Percentiles rank a stretch among this genome's conserved stretches.
Evolutionary conservation across 129 eudicot species (phyloP).

Genomic region (Lactuca sativa): DNA sequence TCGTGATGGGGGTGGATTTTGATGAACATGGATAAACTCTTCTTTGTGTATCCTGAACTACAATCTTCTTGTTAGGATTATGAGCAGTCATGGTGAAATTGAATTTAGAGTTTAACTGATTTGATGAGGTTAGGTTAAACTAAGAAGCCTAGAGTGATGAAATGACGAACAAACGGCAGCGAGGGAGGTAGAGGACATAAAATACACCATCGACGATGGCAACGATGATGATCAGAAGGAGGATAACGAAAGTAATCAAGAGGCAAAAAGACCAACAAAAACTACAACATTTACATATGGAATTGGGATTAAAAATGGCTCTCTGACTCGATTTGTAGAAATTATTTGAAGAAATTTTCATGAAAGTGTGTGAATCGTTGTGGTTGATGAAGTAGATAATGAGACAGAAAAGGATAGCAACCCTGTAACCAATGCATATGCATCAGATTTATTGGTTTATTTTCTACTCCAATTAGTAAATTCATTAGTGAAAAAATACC

Average conservation of each 20-base stretch:
- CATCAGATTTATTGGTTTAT: neutral
- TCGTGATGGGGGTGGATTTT: too few species aligned
- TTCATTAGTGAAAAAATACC: neutral
- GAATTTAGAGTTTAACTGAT: slow-evolving; percentile 42
- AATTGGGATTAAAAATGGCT: neutral
- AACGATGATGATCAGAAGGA: slow-evolving; percentile 47
- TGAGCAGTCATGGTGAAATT: slow-evolving; percentile 55
- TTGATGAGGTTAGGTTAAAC: slow-evolving; percentile 56
- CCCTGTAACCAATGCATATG: neutral
- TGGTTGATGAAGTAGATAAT: neutral
- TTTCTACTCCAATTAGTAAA: slow-evolving; percentile 12
- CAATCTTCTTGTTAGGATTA: slow-evolving; percentile 63
- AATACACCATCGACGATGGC: slow-evolving; percentile 58
- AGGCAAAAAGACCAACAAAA: slow-evolving; percentile 59
- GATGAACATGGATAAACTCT: too few species aligned
- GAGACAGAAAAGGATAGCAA: neutral
- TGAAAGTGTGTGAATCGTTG: neutral
- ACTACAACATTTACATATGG: slow-evolving; percentile 44
- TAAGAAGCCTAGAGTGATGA: slow-evolving; percentile 53
- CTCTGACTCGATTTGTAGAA: neutral
- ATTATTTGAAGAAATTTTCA: slow-evolving; percentile 2
- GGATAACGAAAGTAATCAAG: slow-evolving; percentile 50
- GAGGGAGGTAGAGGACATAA: slow-evolving; percentile 75
- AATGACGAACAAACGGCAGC: slow-evolving; percentile 60
- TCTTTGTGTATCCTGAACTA: too few species aligned